Evolutionary conservation across 306 rosid genomes (phyloP).

Genomic region (Trifolium fragiferum): DNA sequence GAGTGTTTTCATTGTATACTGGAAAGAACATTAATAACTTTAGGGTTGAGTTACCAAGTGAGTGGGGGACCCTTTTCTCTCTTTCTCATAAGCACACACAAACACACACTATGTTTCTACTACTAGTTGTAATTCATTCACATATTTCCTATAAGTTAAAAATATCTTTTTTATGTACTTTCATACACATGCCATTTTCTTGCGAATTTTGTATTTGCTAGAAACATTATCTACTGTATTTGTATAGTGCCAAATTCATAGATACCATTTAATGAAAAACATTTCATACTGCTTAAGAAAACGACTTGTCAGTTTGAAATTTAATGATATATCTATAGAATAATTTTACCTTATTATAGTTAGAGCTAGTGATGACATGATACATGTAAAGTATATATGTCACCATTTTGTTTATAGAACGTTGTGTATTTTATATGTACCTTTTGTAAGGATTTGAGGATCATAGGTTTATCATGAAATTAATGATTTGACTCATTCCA

Average conservation of each 20-base stretch:
- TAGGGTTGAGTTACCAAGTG: slow-evolving; percentile 50
- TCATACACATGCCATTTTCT: slow-evolving; percentile 41
- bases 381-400: slow-evolving; percentile 42
- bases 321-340: slow-evolving; percentile 36
- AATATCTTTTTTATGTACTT: slow-evolving; percentile 32
- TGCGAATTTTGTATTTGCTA: slow-evolving; percentile 49
- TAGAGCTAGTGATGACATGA: slow-evolving; percentile 26
- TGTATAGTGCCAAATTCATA: slow-evolving; percentile 58
- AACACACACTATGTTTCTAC: slow-evolving; percentile 15
- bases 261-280: slow-evolving; percentile 50
- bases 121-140: background rate
- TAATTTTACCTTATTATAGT: slow-evolving; percentile 29
- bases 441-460: background rate
- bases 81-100: background rate
- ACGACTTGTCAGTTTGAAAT: slow-evolving; percentile 46
- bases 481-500: too few relatives aligned
- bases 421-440: background rate
- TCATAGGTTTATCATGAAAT: background rate
- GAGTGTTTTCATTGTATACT: slow-evolving; percentile 50
- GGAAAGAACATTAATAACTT: slow-evolving; percentile 63
- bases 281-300: slow-evolving; percentile 52
- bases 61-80: slow-evolving; percentile 63
- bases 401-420: background rate
- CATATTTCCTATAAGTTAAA: slow-evolving; percentile 10
- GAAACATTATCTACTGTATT: slow-evolving; percentile 40